Evolutionary conservation across 495 filamentous ascomycete species (phyloP).

Genomic region (Diplogelasinospora grovesii): DNA sequence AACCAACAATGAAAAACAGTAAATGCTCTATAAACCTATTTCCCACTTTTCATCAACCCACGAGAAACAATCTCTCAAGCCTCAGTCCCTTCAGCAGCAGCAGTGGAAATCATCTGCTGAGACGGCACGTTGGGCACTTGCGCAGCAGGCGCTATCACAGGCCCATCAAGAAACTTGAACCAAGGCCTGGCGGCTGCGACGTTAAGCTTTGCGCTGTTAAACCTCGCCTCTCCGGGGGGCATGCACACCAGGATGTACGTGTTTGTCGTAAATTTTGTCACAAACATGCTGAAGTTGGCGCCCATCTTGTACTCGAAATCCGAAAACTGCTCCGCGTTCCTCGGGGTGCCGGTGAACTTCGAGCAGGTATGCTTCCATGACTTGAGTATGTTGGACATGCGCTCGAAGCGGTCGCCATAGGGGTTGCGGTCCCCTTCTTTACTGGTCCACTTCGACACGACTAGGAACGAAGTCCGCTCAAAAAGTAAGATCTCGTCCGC

Average conservation of each 20-base stretch:
- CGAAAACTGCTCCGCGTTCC: slow-evolving; percentile 50
- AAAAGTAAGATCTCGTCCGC: slow-evolving; percentile 94
- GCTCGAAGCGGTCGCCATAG: slow-evolving; percentile 85
- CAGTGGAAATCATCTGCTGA: neutral
- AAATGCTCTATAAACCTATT: neutral
- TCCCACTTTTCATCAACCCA: neutral
- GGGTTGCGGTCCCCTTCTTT: slow-evolving; percentile 71
- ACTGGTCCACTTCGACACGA: slow-evolving; percentile 78
- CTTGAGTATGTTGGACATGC: slow-evolving; percentile 93
- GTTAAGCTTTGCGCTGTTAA: slow-evolving; percentile 84
- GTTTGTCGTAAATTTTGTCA: slow-evolving; percentile 88
- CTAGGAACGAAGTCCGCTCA: slow-evolving; percentile 91
- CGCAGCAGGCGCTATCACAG: slow-evolving; percentile 12
- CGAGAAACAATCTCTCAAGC: neutral
- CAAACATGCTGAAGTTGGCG: slow-evolving; percentile 78
- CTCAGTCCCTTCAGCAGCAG: neutral
- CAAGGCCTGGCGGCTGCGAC: slow-evolving; percentile 75
- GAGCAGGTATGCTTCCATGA: slow-evolving; percentile 78
- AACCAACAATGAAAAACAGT: neutral
- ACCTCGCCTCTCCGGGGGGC: slow-evolving; percentile 78
- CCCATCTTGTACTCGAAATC: slow-evolving; percentile 50
- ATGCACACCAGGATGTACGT: slow-evolving; percentile 90
- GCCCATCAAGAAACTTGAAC: slow-evolving; percentile 55
- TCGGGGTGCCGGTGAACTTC: slow-evolving; percentile 44
- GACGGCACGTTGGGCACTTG: neutral